Base-by-base conservation (phyloP, 768 basidiomycete species). In the Mycena rebaudengoi region DNA sequence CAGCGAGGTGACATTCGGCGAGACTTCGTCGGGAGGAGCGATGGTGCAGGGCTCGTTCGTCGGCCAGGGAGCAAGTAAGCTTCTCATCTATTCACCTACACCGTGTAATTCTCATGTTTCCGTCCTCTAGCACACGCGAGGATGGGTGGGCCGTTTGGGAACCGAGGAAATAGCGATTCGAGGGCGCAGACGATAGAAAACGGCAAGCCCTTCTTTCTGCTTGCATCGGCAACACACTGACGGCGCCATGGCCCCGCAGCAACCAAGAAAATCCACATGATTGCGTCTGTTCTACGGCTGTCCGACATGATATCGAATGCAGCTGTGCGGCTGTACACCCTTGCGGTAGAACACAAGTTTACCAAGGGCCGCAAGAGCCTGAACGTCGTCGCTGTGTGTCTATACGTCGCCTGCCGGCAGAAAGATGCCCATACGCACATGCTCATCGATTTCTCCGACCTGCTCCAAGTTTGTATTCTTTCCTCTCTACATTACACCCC, bases 401-500 rank as follows among this genome's bases (percentile, higher is more conserved):
- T 99, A 45, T 99, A 99, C 73, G 88, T 97, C 41, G 94, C 96
- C 4, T 97, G 96, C 73, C 78, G 97, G 62, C 90, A 96, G 77
- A 92, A 91, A 70, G 94, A 97, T 76, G 95, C 94, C 0, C 80
- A 91, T 53, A 94, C 91, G 59, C 94, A 96, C 75, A 99, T 99
- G 98, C 87, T 99, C 25, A 99, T 99, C 65, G 98, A 99, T 78
- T 99, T 99, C 71, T 95, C 95, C n/a, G 97, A 99, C 73, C 82
- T 96, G 39, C 85, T 99, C 4, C 92, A 95, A 81, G 96, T 92
- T 68, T 64, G 75, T 68, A 5, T 1, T 20, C 32, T 64, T 28
- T 49, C 44, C 43, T 23, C 16, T 28, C 33, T 6, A 45, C n/a
- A 25, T 55, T 40, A 35, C 25, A 26, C 32, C 18, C 25, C 13